Evolutionary conservation across 306 rosid genomes (phyloP).

Genomic region (Citrullus mucosospermus): DNA sequence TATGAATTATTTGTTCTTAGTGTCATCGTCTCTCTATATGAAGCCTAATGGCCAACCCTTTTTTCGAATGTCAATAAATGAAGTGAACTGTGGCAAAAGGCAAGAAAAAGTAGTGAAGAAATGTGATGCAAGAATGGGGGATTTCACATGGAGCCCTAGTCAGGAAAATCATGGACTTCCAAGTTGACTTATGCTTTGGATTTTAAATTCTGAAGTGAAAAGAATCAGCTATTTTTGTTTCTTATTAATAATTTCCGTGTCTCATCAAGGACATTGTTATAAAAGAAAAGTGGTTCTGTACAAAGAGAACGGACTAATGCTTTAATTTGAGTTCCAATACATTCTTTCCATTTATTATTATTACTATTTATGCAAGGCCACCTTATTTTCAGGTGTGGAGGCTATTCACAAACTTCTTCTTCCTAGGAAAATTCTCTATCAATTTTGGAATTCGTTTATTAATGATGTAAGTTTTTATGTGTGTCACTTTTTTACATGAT

Average conservation of each 20-base stretch:
- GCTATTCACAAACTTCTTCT: conserved; percentile 71
- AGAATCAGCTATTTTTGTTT: not conserved
- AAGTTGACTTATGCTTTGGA: not conserved
- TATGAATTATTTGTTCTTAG: not conserved
- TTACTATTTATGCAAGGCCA: conserved; percentile 6
- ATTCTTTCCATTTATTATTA: not conserved
- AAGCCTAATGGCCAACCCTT: not conserved
- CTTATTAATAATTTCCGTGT: not conserved
- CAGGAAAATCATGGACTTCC: not conserved
- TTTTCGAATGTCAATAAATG: not conserved
- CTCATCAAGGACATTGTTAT: not conserved
- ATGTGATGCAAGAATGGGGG: not conserved
- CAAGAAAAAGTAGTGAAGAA: not conserved
- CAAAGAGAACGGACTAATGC: not conserved
- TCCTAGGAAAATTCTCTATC: conserved; percentile 80
- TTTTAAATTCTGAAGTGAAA: not conserved
- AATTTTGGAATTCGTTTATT: conserved; percentile 83
- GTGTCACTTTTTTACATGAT: not conserved
- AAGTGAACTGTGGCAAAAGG: not conserved
- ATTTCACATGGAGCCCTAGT: not conserved
- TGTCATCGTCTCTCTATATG: not conserved
- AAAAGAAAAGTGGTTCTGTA: not conserved
- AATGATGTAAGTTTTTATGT: conserved; percentile 63
- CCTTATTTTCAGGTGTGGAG: conserved; percentile 75
- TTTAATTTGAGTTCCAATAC: not conserved